These are phyloP conservation scores for Claviceps quebecensis DNA, from an alignment of 2,329 filamentous ascomycete species.

Conservation along the genomic window DNA sequence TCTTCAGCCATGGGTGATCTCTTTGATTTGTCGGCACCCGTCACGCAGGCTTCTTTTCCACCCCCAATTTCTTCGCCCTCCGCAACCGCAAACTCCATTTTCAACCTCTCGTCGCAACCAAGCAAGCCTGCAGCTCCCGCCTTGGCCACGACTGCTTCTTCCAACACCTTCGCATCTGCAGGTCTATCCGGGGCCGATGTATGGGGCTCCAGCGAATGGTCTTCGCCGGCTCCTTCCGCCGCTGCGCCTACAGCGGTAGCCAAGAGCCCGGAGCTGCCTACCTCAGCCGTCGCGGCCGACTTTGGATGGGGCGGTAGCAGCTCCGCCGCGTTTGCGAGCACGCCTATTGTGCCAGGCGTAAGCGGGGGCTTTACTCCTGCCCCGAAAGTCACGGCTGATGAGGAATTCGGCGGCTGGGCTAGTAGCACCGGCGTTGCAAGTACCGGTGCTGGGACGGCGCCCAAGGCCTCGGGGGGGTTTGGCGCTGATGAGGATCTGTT, in stretches of 20 bases:
- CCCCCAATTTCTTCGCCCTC: slow-evolving; percentile 26
- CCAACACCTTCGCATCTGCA: slow-evolving; percentile 24
- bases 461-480: slow-evolving; percentile 45
- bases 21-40: slow-evolving; percentile 57
- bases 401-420: slow-evolving; percentile 93
- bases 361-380: slow-evolving; percentile 50
- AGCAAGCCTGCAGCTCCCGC: slow-evolving; percentile 26
- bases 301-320: slow-evolving; percentile 43
- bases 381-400: slow-evolving; percentile 69
- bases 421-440: slow-evolving; percentile 44
- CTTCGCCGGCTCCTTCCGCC: slow-evolving; percentile 21
- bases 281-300: slow-evolving; percentile 41
- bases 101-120: slow-evolving; percentile 57
- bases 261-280: slow-evolving; percentile 43
- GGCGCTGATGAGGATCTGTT: slow-evolving; percentile 75
- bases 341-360: slow-evolving; percentile 46
- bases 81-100: slow-evolving; percentile 47
- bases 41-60: slow-evolving; percentile 30
- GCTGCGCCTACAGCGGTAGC: slow-evolving; percentile 20
- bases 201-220: slow-evolving; percentile 83
- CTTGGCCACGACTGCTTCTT: slow-evolving; percentile 23
- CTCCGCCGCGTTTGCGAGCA: slow-evolving; percentile 33
- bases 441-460: slow-evolving; percentile 23
- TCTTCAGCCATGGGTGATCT: slow-evolving; percentile 60
- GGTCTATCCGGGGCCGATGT: slow-evolving; percentile 48